Evolutionary conservation across 2,329 filamentous ascomycete species (phyloP).

Genomic region (Ceratocystis cacaofunesta): DNA sequence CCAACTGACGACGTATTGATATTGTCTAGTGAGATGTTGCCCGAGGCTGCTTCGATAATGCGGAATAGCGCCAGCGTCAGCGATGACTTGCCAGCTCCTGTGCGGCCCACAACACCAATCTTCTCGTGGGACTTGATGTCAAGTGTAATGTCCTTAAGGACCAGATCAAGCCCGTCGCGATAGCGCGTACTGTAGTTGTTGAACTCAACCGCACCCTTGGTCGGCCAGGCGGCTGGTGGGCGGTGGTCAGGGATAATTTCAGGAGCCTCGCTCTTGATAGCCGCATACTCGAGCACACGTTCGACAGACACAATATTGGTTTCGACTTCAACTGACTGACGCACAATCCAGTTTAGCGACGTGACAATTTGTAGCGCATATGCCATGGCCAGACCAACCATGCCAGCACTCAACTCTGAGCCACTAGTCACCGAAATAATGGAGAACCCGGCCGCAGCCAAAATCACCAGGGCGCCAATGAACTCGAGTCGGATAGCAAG

Average conservation of each 20-base stretch:
- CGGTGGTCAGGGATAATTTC: slow-evolving; percentile 82
- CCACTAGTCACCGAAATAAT: slow-evolving; percentile 64
- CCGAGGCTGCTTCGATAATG: slow-evolving; percentile 75
- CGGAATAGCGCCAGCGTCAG: slow-evolving; percentile 86
- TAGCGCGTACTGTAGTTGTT: slow-evolving; percentile 91
- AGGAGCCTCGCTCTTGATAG: slow-evolving; percentile 79
- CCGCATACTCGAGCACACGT: slow-evolving; percentile 88
- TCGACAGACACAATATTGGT: slow-evolving; percentile 99
- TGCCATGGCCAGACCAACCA: slow-evolving; percentile 88
- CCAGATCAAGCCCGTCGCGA: slow-evolving; percentile 73
- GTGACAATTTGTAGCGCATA: slow-evolving; percentile 95
- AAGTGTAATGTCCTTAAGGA: slow-evolving; percentile 82
- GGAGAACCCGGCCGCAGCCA: slow-evolving; percentile 68
- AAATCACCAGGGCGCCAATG: slow-evolving; percentile 84
- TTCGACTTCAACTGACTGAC: slow-evolving; percentile 98
- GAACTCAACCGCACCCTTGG: slow-evolving; percentile 76
- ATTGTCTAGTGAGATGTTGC: slow-evolving; percentile 76
- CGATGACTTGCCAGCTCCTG: slow-evolving; percentile 90
- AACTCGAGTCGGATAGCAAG: slow-evolving; percentile 89
- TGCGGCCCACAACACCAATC: slow-evolving; percentile 92
- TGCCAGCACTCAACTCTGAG: slow-evolving; percentile 49
- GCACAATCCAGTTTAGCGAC: slow-evolving; percentile 96
- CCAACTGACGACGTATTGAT: slow-evolving; percentile 85
- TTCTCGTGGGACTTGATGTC: slow-evolving; percentile 95
- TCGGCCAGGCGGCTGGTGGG: slow-evolving; percentile 81